Conservation (phyloP, 768 basidiomycete genomes). For the Baorangia bicolor region DNA sequence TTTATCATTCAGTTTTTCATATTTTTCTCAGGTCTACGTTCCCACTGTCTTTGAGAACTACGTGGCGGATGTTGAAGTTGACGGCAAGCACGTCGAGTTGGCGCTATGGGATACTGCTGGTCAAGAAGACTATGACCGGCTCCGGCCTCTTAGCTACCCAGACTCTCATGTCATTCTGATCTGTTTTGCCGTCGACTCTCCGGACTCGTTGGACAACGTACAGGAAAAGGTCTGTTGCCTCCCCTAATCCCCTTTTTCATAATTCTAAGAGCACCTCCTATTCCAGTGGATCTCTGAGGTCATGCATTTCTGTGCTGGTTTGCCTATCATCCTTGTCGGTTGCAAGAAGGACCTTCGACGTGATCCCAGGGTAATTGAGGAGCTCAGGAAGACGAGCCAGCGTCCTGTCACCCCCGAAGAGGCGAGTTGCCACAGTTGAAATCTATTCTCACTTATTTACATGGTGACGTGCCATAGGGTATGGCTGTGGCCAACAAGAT, state of each 20-base stretch:
- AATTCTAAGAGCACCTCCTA: constrained; percentile 4
- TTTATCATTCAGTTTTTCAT: background rate
- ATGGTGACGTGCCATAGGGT: constrained; percentile 52
- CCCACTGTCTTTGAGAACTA: constrained; percentile 99
- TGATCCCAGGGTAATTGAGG: constrained; percentile 90
- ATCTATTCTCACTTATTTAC: background rate
- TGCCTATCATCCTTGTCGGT: constrained; percentile 96
- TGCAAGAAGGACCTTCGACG: constrained; percentile 99
- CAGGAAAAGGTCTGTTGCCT: constrained; percentile 87
- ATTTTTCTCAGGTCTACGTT: constrained; percentile 79
- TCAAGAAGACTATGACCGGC: constrained; percentile 98
- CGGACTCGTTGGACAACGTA: constrained; percentile 98
- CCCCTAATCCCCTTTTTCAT: constrained; percentile 1
- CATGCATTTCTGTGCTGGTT: constrained; percentile 92
- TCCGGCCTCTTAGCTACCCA: constrained; percentile 95
- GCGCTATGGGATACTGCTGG: constrained; percentile 99
- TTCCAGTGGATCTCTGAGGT: constrained; percentile 97
- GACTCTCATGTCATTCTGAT: constrained; percentile 99
- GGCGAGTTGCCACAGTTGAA: constrained; percentile 41
- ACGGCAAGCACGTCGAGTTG: constrained; percentile 97
- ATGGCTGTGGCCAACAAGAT: constrained; percentile 97
- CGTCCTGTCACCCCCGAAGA: constrained; percentile 93
- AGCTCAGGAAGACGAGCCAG: constrained; percentile 92
- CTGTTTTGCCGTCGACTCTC: constrained; percentile 97
- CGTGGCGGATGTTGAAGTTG: constrained; percentile 97